Evolutionary conservation across 306 rosid genomes (phyloP).

Genomic region (Medicago arabica): DNA sequence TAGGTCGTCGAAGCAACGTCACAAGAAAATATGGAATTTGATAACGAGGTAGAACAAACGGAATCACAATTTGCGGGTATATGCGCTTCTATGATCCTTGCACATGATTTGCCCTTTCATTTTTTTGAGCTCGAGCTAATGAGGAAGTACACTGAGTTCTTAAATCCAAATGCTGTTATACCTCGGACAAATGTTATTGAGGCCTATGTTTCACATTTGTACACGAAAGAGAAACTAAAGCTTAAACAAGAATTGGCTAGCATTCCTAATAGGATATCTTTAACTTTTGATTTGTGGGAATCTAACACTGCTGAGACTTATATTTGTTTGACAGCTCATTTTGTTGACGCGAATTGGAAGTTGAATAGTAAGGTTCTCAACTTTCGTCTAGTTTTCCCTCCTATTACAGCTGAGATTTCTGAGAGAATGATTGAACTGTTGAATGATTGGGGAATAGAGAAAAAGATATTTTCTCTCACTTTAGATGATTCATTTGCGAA

Average conservation of each 20-base stretch:
- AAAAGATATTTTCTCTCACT: constrained; percentile 1
- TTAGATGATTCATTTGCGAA: neutral
- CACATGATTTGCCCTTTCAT: neutral
- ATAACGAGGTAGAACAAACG: neutral
- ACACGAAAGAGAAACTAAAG: neutral
- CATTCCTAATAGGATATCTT: constrained; percentile 10
- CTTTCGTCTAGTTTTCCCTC: neutral
- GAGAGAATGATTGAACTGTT: neutral
- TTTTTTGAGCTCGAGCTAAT: neutral
- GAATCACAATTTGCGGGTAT: neutral
- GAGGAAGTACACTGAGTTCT: neutral
- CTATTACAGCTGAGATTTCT: neutral
- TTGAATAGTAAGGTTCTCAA: neutral
- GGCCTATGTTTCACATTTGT: neutral
- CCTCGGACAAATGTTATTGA: neutral
- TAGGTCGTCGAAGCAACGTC: neutral
- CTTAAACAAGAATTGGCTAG: neutral
- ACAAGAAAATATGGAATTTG: neutral
- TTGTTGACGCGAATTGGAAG: neutral
- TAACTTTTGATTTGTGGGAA: neutral
- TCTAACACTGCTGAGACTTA: neutral
- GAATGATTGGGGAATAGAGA: constrained; percentile 10
- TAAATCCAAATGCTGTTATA: neutral
- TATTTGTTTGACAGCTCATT: constrained; percentile 6
- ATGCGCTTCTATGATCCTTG: neutral